These are phyloP conservation scores for Pseudoperonospora humuli DNA, from an alignment of 352 stramenopile species.

Conservation along the genomic window DNA sequence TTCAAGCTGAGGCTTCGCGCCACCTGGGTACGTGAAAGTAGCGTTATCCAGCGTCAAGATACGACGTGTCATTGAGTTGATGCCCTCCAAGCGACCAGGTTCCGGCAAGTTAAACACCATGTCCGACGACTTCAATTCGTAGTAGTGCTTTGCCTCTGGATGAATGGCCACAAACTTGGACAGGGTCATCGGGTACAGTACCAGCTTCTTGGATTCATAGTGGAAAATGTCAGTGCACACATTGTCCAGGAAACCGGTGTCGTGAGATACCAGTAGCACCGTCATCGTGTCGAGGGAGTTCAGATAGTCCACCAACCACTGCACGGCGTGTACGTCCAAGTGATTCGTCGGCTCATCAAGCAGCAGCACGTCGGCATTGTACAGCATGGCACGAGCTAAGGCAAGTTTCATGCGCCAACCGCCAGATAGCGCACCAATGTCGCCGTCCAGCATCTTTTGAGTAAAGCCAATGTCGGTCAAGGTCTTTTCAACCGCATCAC, in stretches of 20 bases:
- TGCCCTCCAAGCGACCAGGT: slow-evolving; percentile 85
- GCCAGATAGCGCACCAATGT: slow-evolving; percentile 90
- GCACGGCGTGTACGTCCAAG: slow-evolving; percentile 95
- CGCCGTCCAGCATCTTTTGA: slow-evolving; percentile 87
- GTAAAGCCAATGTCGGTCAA: slow-evolving; percentile 90
- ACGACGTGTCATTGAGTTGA: slow-evolving; percentile 87
- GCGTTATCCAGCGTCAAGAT: slow-evolving; percentile 89
- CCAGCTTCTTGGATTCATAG: slow-evolving; percentile 94
- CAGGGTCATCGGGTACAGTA: slow-evolving; percentile 87
- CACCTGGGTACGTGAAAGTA: slow-evolving; percentile 83
- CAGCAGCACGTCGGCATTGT: slow-evolving; percentile 94
- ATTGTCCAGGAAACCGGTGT: slow-evolving; percentile 95
- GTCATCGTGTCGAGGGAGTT: slow-evolving; percentile 93
- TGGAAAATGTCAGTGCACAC: slow-evolving; percentile 96
- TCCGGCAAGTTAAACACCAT: slow-evolving; percentile 86
- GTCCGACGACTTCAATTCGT: slow-evolving; percentile 79
- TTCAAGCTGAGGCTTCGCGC: slow-evolving; percentile 82
- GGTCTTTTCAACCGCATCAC: slow-evolving; percentile 70
- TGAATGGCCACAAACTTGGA: slow-evolving; percentile 86
- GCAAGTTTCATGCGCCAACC: slow-evolving; percentile 98
- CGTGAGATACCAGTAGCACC: slow-evolving; percentile 95
- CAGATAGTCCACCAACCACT: slow-evolving; percentile 96
- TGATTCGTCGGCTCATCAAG: slow-evolving; percentile 94
- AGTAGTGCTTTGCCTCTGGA: slow-evolving; percentile 91
- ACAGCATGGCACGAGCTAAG: slow-evolving; percentile 89